Evolutionary conservation across 73 alveolate genomes (phyloP).

Genomic region (Paramecium biaurelia): DNA sequence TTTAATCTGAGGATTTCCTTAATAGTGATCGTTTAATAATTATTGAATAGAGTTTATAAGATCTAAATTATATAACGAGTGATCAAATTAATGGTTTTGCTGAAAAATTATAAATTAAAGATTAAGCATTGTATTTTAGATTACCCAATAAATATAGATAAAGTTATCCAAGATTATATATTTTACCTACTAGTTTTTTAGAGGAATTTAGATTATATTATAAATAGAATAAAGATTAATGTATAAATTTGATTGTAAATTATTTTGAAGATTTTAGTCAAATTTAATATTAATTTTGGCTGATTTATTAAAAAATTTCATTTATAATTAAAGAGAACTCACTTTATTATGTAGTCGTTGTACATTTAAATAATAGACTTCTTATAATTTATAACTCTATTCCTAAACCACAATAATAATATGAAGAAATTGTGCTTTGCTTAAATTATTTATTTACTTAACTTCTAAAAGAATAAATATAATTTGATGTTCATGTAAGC

Average conservation of each 20-base stretch:
- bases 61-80: neutral
- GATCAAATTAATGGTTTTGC: neutral
- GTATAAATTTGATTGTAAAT: neutral
- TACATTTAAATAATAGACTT: neutral
- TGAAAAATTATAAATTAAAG: neutral
- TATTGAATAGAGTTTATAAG: neutral
- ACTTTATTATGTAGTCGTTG: neutral
- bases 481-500: neutral
- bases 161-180: neutral
- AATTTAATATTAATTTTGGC: neutral
- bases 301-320: neutral
- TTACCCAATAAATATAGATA: neutral
- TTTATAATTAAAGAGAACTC: neutral
- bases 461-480: neutral
- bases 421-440: neutral
- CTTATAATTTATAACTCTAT: neutral
- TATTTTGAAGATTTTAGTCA: neutral
- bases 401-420: neutral
- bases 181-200: neutral
- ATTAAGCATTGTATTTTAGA: neutral
- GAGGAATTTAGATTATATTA: neutral
- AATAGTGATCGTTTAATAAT: neutral
- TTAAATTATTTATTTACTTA: neutral
- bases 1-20: neutral
- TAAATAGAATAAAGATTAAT: neutral